These are phyloP conservation scores for Xanthoconium separans DNA, from an alignment of 1,284 basidiomycete genomes.

Conservation along the genomic window DNA sequence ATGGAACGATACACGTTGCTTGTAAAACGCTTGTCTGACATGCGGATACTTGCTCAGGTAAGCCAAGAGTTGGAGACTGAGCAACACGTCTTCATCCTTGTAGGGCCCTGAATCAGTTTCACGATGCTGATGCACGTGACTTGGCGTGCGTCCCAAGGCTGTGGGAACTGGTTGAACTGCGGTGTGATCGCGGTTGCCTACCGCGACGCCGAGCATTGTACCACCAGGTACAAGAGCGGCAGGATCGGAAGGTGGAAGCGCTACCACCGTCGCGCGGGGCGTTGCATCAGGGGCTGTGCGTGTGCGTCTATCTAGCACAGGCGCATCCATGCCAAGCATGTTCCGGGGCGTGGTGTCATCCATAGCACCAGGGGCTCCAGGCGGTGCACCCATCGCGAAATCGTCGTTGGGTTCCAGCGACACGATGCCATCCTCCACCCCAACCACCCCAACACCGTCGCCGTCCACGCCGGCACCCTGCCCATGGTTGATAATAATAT, in stretches of 20 bases:
- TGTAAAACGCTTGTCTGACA: conserved; percentile 96
- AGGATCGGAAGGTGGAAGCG: conserved; percentile 31
- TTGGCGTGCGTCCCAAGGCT: conserved; percentile 25
- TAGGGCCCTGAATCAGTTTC: conserved; percentile 61
- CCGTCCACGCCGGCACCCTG: conserved; percentile 44
- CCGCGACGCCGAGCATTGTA: conserved; percentile 13
- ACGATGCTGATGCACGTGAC: conserved; percentile 27
- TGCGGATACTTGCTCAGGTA: conserved; percentile 99
- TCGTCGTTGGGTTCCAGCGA: conserved; percentile 73
- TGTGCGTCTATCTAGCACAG: conserved; percentile 26
- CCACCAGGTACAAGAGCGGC: conserved; percentile 11
- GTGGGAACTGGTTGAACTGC: conserved; percentile 20
- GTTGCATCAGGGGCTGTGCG: conserved; percentile 39
- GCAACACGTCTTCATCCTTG: conserved; percentile 92
- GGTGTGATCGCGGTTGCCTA: conserved; percentile 17
- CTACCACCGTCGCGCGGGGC: conserved; percentile 39
- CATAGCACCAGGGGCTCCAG: conserved; percentile 77
- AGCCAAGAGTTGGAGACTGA: conserved; percentile 90
- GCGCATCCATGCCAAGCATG: conserved; percentile 29
- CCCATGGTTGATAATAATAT: conserved; percentile 65
- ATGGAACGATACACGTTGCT: conserved; percentile 72
- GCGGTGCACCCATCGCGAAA: conserved; percentile 83
- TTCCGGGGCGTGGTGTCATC: conserved; percentile 37
- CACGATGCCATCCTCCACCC: conserved; percentile 70
- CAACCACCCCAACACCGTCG: conserved; percentile 44